These are phyloP conservation scores for Candida alai DNA, from an alignment of 805 yeast species.

Conservation along the genomic window DNA sequence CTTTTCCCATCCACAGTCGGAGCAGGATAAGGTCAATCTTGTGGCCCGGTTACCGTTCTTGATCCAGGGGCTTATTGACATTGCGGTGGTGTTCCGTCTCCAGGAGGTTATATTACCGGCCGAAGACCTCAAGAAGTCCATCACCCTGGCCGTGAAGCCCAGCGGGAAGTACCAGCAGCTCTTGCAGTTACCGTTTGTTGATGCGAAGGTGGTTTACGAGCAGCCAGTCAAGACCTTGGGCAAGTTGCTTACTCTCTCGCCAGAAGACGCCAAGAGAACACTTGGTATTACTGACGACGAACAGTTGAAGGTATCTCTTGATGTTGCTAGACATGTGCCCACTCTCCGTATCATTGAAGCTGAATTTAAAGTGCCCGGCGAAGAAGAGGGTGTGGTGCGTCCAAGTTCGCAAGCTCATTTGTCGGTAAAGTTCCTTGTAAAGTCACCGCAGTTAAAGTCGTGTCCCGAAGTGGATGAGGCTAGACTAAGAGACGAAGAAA, in stretches of 20 bases:
- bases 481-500: constrained; percentile 52
- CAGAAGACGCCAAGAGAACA: constrained; percentile 50
- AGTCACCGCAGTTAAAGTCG: constrained; percentile 68
- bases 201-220: constrained; percentile 39
- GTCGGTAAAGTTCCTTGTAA: constrained; percentile 67
- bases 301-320: constrained; percentile 46
- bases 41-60: constrained; percentile 64
- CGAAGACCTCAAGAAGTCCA: constrained; percentile 62
- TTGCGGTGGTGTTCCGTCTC: constrained; percentile 76
- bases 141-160: constrained; percentile 71
- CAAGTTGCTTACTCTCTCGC: constrained; percentile 58
- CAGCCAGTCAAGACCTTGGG: constrained; percentile 60
- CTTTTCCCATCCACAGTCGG: constrained; percentile 20
- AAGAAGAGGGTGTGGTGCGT: constrained; percentile 58
- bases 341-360: constrained; percentile 62
- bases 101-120: constrained; percentile 59
- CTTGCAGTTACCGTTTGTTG: constrained; percentile 78
- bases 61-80: constrained; percentile 70
- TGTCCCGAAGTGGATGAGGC: constrained; percentile 42
- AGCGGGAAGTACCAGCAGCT: constrained; percentile 55
- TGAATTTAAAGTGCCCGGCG: constrained; percentile 85
- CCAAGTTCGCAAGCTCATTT: constrained; percentile 65
- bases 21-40: constrained; percentile 47
- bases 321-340: constrained; percentile 65
- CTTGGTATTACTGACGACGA: constrained; percentile 50